phyloP scores from a whole-genome alignment of 2,329 filamentous ascomycete genomes.

The Botryotinia narcissicola region DNA sequence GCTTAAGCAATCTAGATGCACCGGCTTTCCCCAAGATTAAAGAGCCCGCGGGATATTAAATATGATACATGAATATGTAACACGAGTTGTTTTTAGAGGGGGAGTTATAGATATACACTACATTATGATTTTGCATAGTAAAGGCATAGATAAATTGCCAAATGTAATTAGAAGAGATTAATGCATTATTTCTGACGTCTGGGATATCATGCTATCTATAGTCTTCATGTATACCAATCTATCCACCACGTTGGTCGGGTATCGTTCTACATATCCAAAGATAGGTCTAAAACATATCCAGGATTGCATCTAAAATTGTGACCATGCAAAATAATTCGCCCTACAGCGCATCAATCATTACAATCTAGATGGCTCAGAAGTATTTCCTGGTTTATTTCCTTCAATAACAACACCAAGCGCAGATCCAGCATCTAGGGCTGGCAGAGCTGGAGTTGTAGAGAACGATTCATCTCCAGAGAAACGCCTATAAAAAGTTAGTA shows the following conservation, averaged over 20 bases:
- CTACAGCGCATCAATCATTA: background rate
- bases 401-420: constrained; percentile 40
- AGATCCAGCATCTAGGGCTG: constrained; percentile 37
- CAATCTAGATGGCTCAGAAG: constrained; percentile 22
- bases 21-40: constrained; percentile 35
- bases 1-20: constrained; percentile 53
- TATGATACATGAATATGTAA: background rate
- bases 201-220: background rate
- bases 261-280: constrained; percentile 2
- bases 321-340: background rate
- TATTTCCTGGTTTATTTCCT: constrained; percentile 28
- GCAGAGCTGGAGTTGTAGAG: constrained; percentile 36
- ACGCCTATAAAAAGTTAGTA: constrained; percentile 39
- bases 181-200: background rate
- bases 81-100: background rate
- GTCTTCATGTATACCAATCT: constrained; percentile 2
- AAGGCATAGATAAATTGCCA: background rate
- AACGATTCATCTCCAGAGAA: constrained; percentile 60
- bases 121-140: background rate
- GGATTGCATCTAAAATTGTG: background rate
- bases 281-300: constrained; percentile 1
- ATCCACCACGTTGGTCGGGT: background rate
- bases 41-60: constrained; percentile 39
- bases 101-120: background rate
- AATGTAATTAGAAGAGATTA: background rate